Percentiles rank a stretch among this genome's conserved stretches.
phyloP scores from a whole-genome alignment of 768 basidiomycete species.

The Mycena albidolilacea region DNA sequence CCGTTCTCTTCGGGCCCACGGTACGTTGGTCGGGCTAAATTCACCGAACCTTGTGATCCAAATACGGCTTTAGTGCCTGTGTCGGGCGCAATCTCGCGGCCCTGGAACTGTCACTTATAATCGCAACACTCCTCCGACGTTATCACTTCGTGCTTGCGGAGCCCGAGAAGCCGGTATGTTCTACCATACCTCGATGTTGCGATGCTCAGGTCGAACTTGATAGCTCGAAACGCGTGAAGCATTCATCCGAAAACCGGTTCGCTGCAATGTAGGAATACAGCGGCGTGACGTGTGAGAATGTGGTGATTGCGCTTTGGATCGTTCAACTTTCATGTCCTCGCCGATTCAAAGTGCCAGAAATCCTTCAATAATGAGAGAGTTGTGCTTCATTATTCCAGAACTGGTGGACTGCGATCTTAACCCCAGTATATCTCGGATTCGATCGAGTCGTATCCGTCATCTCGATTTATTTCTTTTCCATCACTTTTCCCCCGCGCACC shows the following conservation, averaged over 20 bases:
- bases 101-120: slow-evolving; percentile 85
- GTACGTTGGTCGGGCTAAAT: slow-evolving; percentile 51
- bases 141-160: slow-evolving; percentile 83
- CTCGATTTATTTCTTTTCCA: no score
- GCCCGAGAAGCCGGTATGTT: slow-evolving; percentile 55
- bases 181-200: neutral
- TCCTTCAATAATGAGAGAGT: no score
- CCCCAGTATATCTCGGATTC: no score
- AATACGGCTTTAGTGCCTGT: slow-evolving; percentile 70
- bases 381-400: no score
- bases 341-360: no score
- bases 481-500: no score
- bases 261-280: slow-evolving; percentile 80
- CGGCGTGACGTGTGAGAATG: slow-evolving; percentile 60
- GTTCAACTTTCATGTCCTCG: no score
- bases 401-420: no score
- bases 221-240: slow-evolving; percentile 87
- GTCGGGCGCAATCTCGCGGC: slow-evolving; percentile 89
- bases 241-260: slow-evolving; percentile 87
- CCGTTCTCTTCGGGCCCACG: slow-evolving; percentile 89
- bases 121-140: slow-evolving; percentile 82
- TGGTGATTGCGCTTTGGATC: neutral
- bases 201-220: no score
- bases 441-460: no score
- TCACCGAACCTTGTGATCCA: no score